Percentiles rank a stretch among this genome's conserved stretches.
Evolutionary conservation across 163 green algal species (phyloP).

Genomic region (Scenedesmus sp.): DNA sequence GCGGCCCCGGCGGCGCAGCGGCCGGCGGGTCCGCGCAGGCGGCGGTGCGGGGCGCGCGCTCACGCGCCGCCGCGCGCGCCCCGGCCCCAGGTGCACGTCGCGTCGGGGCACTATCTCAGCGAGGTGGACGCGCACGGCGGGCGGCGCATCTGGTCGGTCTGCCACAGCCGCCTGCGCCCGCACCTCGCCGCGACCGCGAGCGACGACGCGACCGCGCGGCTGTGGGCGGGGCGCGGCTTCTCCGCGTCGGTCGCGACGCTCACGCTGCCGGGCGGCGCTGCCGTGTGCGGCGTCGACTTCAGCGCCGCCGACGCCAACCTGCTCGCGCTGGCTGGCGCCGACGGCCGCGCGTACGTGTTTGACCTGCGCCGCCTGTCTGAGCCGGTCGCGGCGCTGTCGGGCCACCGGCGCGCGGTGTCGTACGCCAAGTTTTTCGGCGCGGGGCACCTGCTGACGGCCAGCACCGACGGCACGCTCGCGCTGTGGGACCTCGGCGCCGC

Average conservation of each 20-base stretch:
- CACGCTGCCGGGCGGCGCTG: conserved; percentile 4
- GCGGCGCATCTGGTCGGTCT: conserved; percentile 71
- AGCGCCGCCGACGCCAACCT: conserved; percentile 52
- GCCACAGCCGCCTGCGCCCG: conserved; percentile 51
- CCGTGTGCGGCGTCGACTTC: conserved; percentile 40
- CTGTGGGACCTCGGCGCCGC: conserved; percentile 71
- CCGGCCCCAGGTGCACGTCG: conserved; percentile 46
- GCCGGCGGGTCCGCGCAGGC: no score
- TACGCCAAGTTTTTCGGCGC: conserved; percentile 75
- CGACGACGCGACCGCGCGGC: conserved; percentile 74
- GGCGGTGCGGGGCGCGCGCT: no score
- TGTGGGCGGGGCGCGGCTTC: conserved; percentile 68
- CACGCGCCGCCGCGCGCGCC: no score
- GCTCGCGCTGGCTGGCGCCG: conserved; percentile 77
- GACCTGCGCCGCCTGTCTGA: conserved; percentile 62
- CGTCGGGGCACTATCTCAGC: conserved; percentile 65
- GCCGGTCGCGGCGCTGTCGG: conserved; percentile 41
- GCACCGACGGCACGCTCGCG: conserved; percentile 78
- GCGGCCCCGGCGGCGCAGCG: neutral
- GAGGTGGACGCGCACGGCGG: conserved; percentile 73
- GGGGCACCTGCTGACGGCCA: conserved; percentile 74
- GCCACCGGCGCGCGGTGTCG: conserved; percentile 75
- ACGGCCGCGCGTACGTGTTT: conserved; percentile 76
- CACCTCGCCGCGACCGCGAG: conserved; percentile 67
- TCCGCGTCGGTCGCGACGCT: conserved; percentile 46